Base-by-base conservation (phyloP, 805 yeast species). In the Maudiozyma serrabonitensis region DNA sequence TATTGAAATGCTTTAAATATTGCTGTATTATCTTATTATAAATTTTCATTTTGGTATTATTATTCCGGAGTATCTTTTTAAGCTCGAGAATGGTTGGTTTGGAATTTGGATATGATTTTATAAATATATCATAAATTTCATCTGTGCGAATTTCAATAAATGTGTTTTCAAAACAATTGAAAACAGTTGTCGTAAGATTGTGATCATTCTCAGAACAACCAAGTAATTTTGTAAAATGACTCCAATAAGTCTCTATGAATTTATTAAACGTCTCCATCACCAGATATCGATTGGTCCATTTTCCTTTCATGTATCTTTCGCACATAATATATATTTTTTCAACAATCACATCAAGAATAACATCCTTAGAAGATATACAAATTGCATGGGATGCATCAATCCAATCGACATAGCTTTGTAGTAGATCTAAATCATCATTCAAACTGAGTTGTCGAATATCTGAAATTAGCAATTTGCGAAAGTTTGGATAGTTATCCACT, bases 91-190 rank as follows among this genome's bases (percentile, higher is more conserved):
- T 64, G 0, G 85, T 81, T 12, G 71, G 66, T 26, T 61, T 60
- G 1, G 86, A 74, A 4, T 59, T 58, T 0, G 89, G 89, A 54
- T 66, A 82, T 26, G 68, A 67, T 1, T 69, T 54, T 0, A 84
- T 78, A 41, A 58, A 54, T n/a, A 86, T 71, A 18, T 77, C 78
- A 56, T 74, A 83, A 18, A 82, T 75, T 57, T 86, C 87, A 1
- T 61, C 56, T 1, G 74, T 77, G 51, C 91, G 68, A 43, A 81
- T 66, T 23, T 53, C 46, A 12, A 62, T 45, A 46, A 61, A 62
- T 25, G 61, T 54, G 16, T 48, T 54, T 34, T 59, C 64, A 47
- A 64, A 61, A 47, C 57, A 54, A 34, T 56, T 50, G 41, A 54
- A 61, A 3, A 64, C 50, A 4, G 54, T 52, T 19, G 56, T 52